These are phyloP conservation scores for Mortierella claussenii DNA, from an alignment of 192 early-diverging fungal species.

Conservation along the genomic window DNA sequence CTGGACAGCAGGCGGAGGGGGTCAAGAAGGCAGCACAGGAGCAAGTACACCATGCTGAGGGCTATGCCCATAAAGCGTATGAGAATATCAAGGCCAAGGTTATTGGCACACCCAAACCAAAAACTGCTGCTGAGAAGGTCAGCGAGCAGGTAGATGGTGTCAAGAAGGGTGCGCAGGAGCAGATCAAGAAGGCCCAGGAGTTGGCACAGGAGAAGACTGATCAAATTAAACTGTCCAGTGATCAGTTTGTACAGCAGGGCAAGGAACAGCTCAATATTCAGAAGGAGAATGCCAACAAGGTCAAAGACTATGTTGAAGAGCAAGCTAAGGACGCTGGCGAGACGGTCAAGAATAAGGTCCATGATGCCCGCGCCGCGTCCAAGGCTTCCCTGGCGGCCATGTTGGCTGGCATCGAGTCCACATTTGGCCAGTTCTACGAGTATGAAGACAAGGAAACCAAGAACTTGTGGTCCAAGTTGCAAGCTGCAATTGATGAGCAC, in stretches of 20 bases:
- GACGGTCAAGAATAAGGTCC: slow-evolving; percentile 23
- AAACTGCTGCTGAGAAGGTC: slow-evolving; percentile 2
- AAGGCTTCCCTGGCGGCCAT: slow-evolving; percentile 39
- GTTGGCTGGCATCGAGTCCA: slow-evolving; percentile 27
- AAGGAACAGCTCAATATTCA: slow-evolving; percentile 4
- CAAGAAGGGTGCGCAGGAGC: slow-evolving; percentile 12
- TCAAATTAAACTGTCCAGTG: background rate
- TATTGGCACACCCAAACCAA: background rate
- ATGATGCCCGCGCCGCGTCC: slow-evolving; percentile 24
- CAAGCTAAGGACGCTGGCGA: slow-evolving; percentile 14
- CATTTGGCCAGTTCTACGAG: slow-evolving; percentile 30
- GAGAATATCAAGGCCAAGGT: slow-evolving; percentile 25
- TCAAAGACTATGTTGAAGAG: slow-evolving; percentile 21
- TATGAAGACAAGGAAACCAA: slow-evolving; percentile 48
- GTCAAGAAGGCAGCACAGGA: slow-evolving; percentile 16
- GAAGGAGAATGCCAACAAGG: slow-evolving; percentile 17
- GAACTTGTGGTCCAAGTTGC: slow-evolving; percentile 39
- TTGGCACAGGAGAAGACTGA: slow-evolving; percentile 14
- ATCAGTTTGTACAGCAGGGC: slow-evolving; percentile 13
- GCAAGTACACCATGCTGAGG: background rate
- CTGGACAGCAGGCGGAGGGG: slow-evolving; percentile 9
- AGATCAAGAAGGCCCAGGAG: slow-evolving; percentile 8
- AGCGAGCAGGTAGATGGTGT: background rate
- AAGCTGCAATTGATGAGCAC: slow-evolving; percentile 41
- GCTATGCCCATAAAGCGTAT: slow-evolving; percentile 7